Evolutionary conservation across 176 grass and related monocot species (phyloP), one percentile per base, ranked within the genome.

Genomic region (Carex littledalei): DNA sequence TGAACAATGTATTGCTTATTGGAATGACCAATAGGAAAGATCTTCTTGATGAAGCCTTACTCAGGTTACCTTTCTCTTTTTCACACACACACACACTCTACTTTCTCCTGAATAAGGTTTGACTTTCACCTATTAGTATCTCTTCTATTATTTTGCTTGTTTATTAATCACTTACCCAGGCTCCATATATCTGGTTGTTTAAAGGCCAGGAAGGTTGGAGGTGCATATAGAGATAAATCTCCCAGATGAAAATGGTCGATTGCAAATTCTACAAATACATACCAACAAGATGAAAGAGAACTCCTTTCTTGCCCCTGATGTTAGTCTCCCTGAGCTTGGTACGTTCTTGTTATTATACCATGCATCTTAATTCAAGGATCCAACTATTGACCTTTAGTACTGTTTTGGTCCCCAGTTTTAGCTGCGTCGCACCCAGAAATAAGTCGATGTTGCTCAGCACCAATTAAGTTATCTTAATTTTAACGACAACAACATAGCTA

Each of bases 21-120:
- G 96, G 96, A 84, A 95, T 98, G 93, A 98, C 93, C 8, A 98
- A 98, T 87, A 83, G 96, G 84, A 99, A 95, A 89, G 96, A 99
- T 94, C 89, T 95, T 71, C 90, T 99, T 67, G 96, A 99, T 80
- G 93, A 95, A 92, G 96, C 96, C 72, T 87, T 99, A 55, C 87
- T 99, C 81, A 95, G 93, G 93, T 95, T 11, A 74, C 59, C n/a
- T 82, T 61, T 79, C 81, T 88, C 55, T 72, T 18, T 41, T 13
- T 60, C n/a, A 20, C 67, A 71, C 18, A 43, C 37, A 45, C 6
- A 45, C 6, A 7, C n/a, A 50, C 12, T 11, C 21, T 81, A 4
- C 18, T 59, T 61, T 34, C 59, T 75, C 7, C 11, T 68, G 37
- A 52, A 62, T 39, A 56, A 54, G 11, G n/a, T 69, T 66, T 32